Evolutionary conservation across 148 eudicot species (phyloP).

Genomic region (Rheum nobile): DNA sequence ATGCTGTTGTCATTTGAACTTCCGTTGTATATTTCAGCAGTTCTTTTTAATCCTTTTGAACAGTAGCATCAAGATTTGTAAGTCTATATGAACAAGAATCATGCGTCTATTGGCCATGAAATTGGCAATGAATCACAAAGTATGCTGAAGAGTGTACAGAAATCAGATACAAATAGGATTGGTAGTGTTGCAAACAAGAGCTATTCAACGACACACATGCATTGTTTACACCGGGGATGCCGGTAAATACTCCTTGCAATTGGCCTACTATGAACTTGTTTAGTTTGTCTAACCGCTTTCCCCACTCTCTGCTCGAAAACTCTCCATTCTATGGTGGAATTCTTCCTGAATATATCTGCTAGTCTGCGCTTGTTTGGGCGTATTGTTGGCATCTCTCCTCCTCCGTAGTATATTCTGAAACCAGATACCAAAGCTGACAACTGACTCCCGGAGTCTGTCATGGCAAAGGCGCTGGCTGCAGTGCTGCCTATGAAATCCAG

Average conservation of each 20-base stretch:
- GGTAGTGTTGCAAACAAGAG: not conserved
- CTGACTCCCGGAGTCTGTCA: slow-evolving; percentile 99
- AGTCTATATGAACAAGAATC: too few relatives aligned
- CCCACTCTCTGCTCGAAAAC: slow-evolving; percentile 79
- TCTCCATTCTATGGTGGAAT: slow-evolving; percentile 87
- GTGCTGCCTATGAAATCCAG: slow-evolving; percentile 88
- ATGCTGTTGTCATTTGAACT: too few relatives aligned
- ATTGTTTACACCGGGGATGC: slow-evolving; percentile 58
- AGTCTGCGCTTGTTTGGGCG: slow-evolving; percentile 96
- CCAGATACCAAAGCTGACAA: slow-evolving; percentile 93
- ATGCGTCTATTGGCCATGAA: too few relatives aligned
- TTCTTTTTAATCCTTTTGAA: too few relatives aligned
- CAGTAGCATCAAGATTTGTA: too few relatives aligned
- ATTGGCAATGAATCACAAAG: not conserved
- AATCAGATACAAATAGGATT: not conserved
- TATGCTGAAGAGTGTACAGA: not conserved
- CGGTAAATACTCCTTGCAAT: slow-evolving; percentile 39
- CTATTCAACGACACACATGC: slow-evolving; percentile 36
- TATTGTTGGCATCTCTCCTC: slow-evolving; percentile 79
- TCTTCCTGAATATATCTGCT: slow-evolving; percentile 80
- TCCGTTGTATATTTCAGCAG: too few relatives aligned
- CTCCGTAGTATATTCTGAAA: slow-evolving; percentile 75
- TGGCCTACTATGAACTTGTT: slow-evolving; percentile 73
- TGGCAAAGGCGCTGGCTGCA: slow-evolving; percentile 79
- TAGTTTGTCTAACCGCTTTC: slow-evolving; percentile 88